Base-by-base conservation (phyloP, 129 eudicot species). In the Centella asiatica region DNA sequence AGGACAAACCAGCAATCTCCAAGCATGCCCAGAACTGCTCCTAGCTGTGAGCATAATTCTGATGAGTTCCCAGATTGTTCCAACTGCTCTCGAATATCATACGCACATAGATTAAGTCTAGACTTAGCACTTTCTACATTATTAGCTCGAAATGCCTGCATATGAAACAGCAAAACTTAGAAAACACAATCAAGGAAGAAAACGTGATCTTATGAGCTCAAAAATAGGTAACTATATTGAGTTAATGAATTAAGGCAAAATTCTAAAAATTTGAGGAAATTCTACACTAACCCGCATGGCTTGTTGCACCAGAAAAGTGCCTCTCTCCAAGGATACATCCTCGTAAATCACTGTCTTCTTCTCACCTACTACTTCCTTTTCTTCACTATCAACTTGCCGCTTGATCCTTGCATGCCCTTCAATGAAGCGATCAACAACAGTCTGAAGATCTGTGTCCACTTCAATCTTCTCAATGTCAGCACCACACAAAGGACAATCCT, bases 331-430 rank as follows among this genome's bases (percentile, higher is more conserved):
- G 42, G 98, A 90, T 19, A 87, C 98, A 67, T 92, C 98, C 78
- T 84, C 96, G 26, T 92, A 92, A 50, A 87, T 84, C 27, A 92
- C 90, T 25, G 73, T 78, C 64, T 92, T 87, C 69, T 77, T 81
- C 58, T 82, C 90, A 49, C 72, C 83, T 47, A 66, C 73, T 52
- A 18, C 65, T 69, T 77, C 85, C 58, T 92, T 78, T 68, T 76
- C 67, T n/a, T 81, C 87, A 46, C 60, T 64, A 77, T 78, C 75
- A 32, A 70, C 74, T 52, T 71, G 85, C 69, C 98, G 77, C 77
- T 87, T 92, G 55, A 92, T 85, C 66, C 98, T 84, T 44, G 96
- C 96, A 78, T 92, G 98, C 29, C 98, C 98, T 50, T 87, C 98
- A 58, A 87, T 92, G 71, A 92, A 92, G 7, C 94, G 94, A 72